phyloP scores from a whole-genome alignment of 331 rosid species.

The Malus hybrid region DNA sequence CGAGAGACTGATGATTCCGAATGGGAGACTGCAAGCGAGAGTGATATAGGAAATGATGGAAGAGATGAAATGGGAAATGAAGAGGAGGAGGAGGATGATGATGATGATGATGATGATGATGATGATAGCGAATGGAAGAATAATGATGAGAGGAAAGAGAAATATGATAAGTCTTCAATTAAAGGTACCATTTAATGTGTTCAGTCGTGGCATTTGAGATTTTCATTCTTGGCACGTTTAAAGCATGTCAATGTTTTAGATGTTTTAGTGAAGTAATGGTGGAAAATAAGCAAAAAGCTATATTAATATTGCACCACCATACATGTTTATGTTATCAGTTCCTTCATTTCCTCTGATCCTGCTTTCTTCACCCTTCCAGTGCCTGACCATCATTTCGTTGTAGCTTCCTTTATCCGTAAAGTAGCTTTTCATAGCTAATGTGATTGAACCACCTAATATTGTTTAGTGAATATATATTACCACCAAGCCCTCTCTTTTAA shows the following conservation, averaged over 20 bases:
- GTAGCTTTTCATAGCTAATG: not conserved
- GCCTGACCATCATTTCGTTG: not conserved
- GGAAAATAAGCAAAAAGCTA: not conserved
- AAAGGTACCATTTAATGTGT: constrained; percentile 42
- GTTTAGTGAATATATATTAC: not conserved
- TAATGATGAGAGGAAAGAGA: constrained; percentile 62
- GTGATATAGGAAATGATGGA: constrained; percentile 93
- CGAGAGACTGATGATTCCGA: constrained; percentile 89
- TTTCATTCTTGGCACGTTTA: not conserved
- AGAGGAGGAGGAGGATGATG: constrained; percentile 21
- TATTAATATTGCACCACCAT: not conserved
- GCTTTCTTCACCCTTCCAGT: not conserved
- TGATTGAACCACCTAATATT: not conserved
- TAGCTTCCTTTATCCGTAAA: not conserved
- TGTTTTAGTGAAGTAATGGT: not conserved
- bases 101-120: constrained; percentile 6
- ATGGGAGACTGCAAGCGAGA: constrained; percentile 99
- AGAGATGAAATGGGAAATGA: constrained; percentile 75
- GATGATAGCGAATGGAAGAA: constrained; percentile 72
- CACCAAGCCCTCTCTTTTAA: not conserved
- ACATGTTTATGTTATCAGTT: not conserved
- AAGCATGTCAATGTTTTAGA: not conserved
- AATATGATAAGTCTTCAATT: constrained; percentile 58
- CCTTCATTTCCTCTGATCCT: not conserved
- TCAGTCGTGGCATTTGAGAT: not conserved